Evolutionary conservation across 2,329 filamentous ascomycete genomes (phyloP), one percentile per base, ranked within the genome.

Genomic region (Aureobasidium lini): DNA sequence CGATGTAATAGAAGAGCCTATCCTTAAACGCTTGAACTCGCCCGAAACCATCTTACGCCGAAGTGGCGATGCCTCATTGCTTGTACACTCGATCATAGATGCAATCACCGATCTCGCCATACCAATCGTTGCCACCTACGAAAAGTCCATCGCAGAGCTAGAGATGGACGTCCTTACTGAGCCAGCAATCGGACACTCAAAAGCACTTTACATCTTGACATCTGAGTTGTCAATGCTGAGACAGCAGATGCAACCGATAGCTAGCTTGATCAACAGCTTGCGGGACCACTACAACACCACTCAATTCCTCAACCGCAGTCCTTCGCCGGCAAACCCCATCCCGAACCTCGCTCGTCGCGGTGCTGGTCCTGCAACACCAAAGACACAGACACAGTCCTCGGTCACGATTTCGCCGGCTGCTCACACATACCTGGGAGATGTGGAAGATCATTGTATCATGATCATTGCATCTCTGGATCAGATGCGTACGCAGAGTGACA

Each of bases 91-190:
- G 46, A 89, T 96, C 64, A 84, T 96, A 23, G 92, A 96, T 69
- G 90, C 89, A 23, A 89, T 95, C 42, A 90, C 96, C 64, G 92
- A 96, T 71, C 79, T 96, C 34, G 90, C 92, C 1, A 88, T 96
- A 34, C 91, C 91, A 0, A 86, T 96, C 0, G 86, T 87, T 0
- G 84, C 83, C n/a, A 88, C 89, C 10, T 96, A 96, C 67, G 85
- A 88, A 68, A 91, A 96, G 65, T 86, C 89, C 1, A 90, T 96
- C 54, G 87, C 87, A 61, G 89, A 96, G 63, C 76, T 96, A 6
- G 92, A 96, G 69, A 81, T 95, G 1, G 89, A 91, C 63, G 90
- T 96, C 16, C 79, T 96, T 36, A 93, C 88, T 0, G 82, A 87
- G 48, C 91, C 92, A 0, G 84, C 81, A 61, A 85, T 96, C 50